Conservation (phyloP, 2,329 filamentous ascomycete species). For the Botrytis paeoniae region DNA sequence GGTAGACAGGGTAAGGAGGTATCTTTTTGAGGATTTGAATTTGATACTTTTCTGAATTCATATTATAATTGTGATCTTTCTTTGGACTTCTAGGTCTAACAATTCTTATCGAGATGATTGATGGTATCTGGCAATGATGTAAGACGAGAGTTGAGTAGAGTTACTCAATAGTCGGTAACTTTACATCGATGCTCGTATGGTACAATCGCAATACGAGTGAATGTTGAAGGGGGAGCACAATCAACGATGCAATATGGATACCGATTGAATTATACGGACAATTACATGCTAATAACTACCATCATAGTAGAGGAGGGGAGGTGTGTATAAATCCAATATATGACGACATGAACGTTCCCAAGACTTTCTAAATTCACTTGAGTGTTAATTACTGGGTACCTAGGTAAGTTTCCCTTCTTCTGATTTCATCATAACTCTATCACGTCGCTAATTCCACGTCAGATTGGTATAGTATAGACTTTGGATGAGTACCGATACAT, state of each 20-base stretch:
- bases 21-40: background rate
- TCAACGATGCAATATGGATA: background rate
- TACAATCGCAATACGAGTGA: background rate
- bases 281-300: background rate
- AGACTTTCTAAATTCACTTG: background rate
- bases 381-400: background rate
- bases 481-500: background rate
- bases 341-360: background rate
- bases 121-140: background rate
- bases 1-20: background rate
- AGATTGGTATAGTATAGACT: background rate
- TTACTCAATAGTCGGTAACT: background rate
- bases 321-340: background rate
- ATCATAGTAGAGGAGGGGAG: background rate
- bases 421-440: background rate
- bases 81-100: background rate
- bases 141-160: background rate
- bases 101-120: background rate
- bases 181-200: background rate
- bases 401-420: background rate
- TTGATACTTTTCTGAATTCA: background rate
- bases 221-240: background rate
- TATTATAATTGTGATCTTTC: background rate
- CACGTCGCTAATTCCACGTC: background rate
- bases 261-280: background rate